These are phyloP conservation scores for Candida namnaoensis DNA, from an alignment of 805 yeast genomes.

Conservation along the genomic window DNA sequence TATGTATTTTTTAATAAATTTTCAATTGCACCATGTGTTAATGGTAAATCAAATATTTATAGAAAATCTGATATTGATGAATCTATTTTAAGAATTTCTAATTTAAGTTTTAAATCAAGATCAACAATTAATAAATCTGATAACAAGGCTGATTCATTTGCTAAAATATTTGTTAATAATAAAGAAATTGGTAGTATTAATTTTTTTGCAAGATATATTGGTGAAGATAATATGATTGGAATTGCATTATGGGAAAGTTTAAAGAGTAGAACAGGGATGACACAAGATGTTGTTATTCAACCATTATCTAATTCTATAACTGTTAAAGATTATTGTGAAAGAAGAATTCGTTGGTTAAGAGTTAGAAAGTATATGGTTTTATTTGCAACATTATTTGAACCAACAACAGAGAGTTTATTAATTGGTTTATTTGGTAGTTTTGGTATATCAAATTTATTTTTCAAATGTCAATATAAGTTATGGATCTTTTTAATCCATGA, in stretches of 20 bases:
- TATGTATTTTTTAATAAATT: conserved; percentile 70
- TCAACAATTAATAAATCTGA: conserved; percentile 22
- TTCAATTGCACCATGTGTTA: conserved; percentile 80
- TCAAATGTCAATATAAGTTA: conserved; percentile 23
- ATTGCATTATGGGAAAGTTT: conserved; percentile 67
- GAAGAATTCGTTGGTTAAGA: conserved; percentile 80
- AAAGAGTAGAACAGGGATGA: conserved; percentile 69
- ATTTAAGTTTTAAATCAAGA: conserved; percentile 6
- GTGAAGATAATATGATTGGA: conserved; percentile 91
- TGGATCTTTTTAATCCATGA: conserved; percentile 43
- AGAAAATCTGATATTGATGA: conserved; percentile 54
- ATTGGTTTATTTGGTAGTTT: conserved; percentile 61
- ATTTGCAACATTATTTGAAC: conserved; percentile 78
- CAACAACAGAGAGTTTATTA: conserved; percentile 71
- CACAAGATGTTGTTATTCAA: conserved; percentile 73
- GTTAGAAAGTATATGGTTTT: conserved; percentile 84
- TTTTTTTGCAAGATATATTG: conserved; percentile 72
- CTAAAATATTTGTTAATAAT: neutral
- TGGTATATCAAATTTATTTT: conserved; percentile 40
- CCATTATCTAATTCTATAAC: conserved; percentile 40
- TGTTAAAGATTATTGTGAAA: conserved; percentile 46
- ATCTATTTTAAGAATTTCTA: conserved; percentile 38
- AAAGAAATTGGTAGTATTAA: conserved; percentile 39
- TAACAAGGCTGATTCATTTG: conserved; percentile 20
- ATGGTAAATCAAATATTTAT: conserved; percentile 81